Evolutionary conservation across 352 stramenopile genomes (phyloP).

Genomic region (Pythium apleroticum): DNA sequence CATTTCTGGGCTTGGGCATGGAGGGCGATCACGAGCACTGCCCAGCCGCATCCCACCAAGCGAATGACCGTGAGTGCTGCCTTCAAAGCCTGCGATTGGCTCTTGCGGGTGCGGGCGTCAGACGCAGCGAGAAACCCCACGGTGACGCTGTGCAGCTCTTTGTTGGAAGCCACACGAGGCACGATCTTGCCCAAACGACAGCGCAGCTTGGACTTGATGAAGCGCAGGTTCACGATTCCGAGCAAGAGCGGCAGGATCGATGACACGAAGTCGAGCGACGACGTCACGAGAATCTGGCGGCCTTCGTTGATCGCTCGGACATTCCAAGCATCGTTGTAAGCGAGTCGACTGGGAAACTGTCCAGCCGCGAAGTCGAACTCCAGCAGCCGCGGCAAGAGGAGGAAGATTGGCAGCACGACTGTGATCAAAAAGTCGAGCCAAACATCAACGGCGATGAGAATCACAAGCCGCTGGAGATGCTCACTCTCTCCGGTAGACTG

Average conservation of each 20-base stretch:
- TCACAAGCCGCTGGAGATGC: not conserved
- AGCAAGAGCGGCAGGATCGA: not conserved
- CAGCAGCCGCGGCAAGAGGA: not conserved
- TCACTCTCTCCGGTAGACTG: too few species aligned
- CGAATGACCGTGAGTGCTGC: not conserved
- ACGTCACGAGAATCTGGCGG: constrained; percentile 1
- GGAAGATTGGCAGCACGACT: not conserved
- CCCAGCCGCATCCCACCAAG: not conserved
- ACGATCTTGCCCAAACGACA: not conserved
- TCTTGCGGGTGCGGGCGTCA: too few species aligned
- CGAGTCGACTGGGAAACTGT: not conserved
- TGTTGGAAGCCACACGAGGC: not conserved
- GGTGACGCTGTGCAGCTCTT: not conserved
- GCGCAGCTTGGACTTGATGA: constrained; percentile 1
- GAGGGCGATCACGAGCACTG: not conserved
- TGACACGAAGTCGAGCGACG: not conserved
- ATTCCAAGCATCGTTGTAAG: not conserved
- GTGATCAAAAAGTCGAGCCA: not conserved
- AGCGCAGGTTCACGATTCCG: not conserved
- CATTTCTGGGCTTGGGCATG: not conserved
- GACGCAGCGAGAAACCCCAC: too few species aligned
- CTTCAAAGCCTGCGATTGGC: not conserved
- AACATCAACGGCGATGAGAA: not conserved
- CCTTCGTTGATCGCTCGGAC: not conserved
- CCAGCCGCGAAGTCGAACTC: not conserved